phyloP scores from a whole-genome alignment of 2,329 filamentous ascomycete species.

The Pseudogymnoascus sp. region DNA sequence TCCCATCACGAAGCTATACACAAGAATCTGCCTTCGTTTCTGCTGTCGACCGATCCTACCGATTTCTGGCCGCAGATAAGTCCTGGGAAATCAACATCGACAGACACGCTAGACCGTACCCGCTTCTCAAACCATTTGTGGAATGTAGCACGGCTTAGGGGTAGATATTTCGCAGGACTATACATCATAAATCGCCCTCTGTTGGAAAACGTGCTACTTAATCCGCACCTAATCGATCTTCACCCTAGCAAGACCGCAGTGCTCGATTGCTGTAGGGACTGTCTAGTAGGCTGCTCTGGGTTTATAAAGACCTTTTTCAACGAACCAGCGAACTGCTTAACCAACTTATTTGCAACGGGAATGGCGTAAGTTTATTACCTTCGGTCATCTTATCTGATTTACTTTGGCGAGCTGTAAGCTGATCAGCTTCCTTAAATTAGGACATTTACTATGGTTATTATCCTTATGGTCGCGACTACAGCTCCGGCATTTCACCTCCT shows the following conservation, averaged over 20 bases:
- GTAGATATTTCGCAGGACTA: slow-evolving; percentile 26
- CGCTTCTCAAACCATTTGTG: slow-evolving; percentile 25
- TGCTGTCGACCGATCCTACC: slow-evolving; percentile 13
- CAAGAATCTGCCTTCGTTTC: slow-evolving; percentile 23
- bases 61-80: slow-evolving; percentile 13
- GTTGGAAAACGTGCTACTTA: slow-evolving; percentile 25
- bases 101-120: background rate
- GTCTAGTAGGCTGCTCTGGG: slow-evolving; percentile 22
- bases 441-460: slow-evolving; percentile 25
- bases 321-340: slow-evolving; percentile 22
- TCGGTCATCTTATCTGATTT: background rate
- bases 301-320: slow-evolving; percentile 27
- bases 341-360: slow-evolving; percentile 25
- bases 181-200: slow-evolving; percentile 29
- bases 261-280: slow-evolving; percentile 20
- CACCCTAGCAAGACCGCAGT: slow-evolving; percentile 22
- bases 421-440: slow-evolving; percentile 11
- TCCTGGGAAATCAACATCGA: background rate
- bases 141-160: slow-evolving; percentile 26
- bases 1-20: slow-evolving; percentile 21
- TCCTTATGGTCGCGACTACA: slow-evolving; percentile 20
- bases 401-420: background rate
- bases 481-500: slow-evolving; percentile 14
- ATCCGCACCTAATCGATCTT: slow-evolving; percentile 19
- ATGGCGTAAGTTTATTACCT: slow-evolving; percentile 25